phyloP scores from a whole-genome alignment of 1,139 yeast species.

The Nakaseomyces nivariensis region DNA sequence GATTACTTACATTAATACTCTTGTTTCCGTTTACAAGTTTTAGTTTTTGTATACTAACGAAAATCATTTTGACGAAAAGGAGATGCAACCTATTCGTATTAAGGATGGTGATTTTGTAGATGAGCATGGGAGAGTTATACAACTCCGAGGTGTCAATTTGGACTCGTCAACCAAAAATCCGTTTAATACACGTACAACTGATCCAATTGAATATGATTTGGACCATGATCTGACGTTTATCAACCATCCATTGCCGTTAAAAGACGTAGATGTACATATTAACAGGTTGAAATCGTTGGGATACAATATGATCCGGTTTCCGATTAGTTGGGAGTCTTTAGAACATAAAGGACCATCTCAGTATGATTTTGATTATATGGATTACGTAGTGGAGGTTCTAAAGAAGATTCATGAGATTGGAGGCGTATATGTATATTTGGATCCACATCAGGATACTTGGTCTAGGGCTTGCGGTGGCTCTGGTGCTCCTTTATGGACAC shows the following conservation, averaged over 20 bases:
- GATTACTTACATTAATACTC: too few relatives aligned
- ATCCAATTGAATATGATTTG: slow-evolving; percentile 43
- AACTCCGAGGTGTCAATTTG: slow-evolving; percentile 72
- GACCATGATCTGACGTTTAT: slow-evolving; percentile 72
- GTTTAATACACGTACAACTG: slow-evolving; percentile 40
- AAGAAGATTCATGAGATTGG: slow-evolving; percentile 49
- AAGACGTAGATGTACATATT: slow-evolving; percentile 62
- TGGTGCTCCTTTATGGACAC: slow-evolving; percentile 93
- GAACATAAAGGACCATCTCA: slow-evolving; percentile 83
- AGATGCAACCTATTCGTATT: slow-evolving; percentile 7
- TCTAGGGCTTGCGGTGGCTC: slow-evolving; percentile 86
- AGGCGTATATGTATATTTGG: slow-evolving; percentile 73
- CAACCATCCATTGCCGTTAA: slow-evolving; percentile 69
- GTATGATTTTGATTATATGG: slow-evolving; percentile 70
- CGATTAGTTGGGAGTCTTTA: slow-evolving; percentile 86
- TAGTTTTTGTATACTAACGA: too few relatives aligned
- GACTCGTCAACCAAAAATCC: slow-evolving; percentile 76
- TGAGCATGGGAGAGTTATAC: slow-evolving; percentile 45
- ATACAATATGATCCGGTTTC: slow-evolving; percentile 63
- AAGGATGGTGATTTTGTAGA: slow-evolving; percentile 52
- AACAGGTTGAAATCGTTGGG: slow-evolving; percentile 71
- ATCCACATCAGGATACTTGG: slow-evolving; percentile 95
- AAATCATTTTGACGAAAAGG: too few relatives aligned
- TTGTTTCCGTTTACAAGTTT: too few relatives aligned
- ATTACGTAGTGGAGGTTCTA: slow-evolving; percentile 57